Evolutionary conservation across 1,284 basidiomycete species (phyloP), one percentile per base, ranked within the genome.

Genomic region (Exsudoporus floridanus): DNA sequence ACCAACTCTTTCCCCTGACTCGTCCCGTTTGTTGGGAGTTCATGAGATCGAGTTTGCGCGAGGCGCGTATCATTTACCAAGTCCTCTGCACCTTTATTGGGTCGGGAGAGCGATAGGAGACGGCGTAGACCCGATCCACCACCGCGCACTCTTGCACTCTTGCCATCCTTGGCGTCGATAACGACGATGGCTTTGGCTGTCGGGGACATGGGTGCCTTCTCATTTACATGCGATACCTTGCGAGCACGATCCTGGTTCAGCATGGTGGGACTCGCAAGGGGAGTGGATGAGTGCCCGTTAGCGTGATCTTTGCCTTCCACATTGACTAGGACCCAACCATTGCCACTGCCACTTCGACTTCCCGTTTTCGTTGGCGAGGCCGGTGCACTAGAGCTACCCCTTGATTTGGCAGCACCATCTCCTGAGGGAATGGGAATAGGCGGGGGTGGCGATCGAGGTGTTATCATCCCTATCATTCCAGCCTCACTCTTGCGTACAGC

Each of bases 281-380:
- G 65, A 28, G 61, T 59, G 23, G 54, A 36, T 43, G 56, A 53
- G 38, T 64, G 66, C 37, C 62, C 70, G 31, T 59, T 61, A 40
- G 54, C 47, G 37, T 70, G 69, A 46, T 71, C 69, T 56, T 71
- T 66, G 40, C 75, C 74, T 55, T 84, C 82, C 27, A 86, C 77
- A 55, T 85, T 84, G 39, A 86, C 79, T 43, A 87, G 67, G 5
- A 86, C 84, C 84, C 84, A 86, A 49, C 84, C 79, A 33, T 69
- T 79, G 16, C 70, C 67, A 36, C 68, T 72, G 34, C 69, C 70
- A 46, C 62, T 71, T 38, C 71, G 59, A 48, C 70, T 72, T 42
- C 70, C 61, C 49, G 72, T 58, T 53, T 69, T 69, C 40, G 68
- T 69, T 35, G 67, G 70, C 28, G 70, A 72, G 16, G 63, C 57